Conservation (phyloP, 805 yeast genomes). For the Sugiyamaella boreocaroliniensis region DNA sequence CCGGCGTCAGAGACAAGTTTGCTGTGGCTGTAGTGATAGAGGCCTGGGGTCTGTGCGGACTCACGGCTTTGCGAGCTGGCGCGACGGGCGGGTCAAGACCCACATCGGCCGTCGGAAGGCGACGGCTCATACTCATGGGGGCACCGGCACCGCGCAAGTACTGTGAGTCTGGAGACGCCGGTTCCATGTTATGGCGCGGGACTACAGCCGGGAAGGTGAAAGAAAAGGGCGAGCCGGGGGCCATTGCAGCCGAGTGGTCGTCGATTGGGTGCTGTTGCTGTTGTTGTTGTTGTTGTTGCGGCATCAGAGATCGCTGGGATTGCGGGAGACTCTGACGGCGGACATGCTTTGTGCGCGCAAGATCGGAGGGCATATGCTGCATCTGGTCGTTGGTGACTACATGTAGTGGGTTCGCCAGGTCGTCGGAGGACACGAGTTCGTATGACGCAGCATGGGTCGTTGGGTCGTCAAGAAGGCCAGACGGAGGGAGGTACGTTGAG, state of each 20-base stretch:
- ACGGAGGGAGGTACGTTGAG: not conserved
- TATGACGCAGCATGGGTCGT: not conserved
- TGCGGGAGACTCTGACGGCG: not conserved
- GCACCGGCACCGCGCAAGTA: not conserved
- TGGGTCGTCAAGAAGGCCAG: not conserved
- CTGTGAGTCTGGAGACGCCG: not conserved
- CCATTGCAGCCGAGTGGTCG: not conserved
- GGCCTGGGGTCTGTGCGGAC: conserved; percentile 6
- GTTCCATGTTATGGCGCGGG: not conserved
- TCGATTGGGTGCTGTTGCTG: conserved; percentile 1
- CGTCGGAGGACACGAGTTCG: conserved; percentile 23
- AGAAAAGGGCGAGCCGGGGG: not conserved
- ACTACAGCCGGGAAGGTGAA: conserved; percentile 3
- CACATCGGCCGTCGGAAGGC: not conserved
- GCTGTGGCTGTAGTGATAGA: conserved; percentile 9
- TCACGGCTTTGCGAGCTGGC: not conserved
- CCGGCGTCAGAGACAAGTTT: conserved; percentile 2
- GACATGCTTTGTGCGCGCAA: not conserved
- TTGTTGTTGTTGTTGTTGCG: conserved; percentile 13
- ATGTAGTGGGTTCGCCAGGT: conserved; percentile 15
- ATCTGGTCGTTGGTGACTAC: conserved; percentile 22
- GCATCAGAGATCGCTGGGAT: not conserved
- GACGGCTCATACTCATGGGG: not conserved
- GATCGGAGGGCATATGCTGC: not conserved
- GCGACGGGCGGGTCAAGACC: not conserved